Conservation (phyloP, 1,284 basidiomycete genomes). For the Rhodotorula sp. region DNA sequence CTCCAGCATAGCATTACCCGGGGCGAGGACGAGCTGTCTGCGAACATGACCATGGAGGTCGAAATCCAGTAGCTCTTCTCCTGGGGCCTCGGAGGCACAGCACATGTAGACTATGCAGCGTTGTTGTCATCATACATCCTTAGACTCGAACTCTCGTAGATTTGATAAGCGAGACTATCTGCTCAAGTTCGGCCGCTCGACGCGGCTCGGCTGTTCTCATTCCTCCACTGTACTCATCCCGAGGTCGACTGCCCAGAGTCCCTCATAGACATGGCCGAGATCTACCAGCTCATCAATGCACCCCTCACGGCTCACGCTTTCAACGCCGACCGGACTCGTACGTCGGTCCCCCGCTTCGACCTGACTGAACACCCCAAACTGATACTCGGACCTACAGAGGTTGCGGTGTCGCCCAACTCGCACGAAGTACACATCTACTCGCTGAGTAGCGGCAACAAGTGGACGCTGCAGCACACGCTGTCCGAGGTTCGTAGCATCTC, state of each 20-base stretch:
- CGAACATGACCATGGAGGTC: slow-evolving; percentile 39
- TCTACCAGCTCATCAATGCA: slow-evolving; percentile 61
- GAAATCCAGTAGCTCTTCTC: slow-evolving; percentile 33
- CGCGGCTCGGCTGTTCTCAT: background rate
- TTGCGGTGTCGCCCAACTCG: slow-evolving; percentile 87
- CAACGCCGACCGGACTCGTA: slow-evolving; percentile 83
- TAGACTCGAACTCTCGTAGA: too few species aligned
- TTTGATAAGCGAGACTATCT: too few species aligned
- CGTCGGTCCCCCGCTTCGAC: slow-evolving; percentile 44
- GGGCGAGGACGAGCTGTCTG: slow-evolving; percentile 48
- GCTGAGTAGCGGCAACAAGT: slow-evolving; percentile 59
- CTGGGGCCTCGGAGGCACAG: too few species aligned
- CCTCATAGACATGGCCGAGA: slow-evolving; percentile 25
- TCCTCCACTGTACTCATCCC: background rate
- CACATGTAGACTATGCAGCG: too few species aligned
- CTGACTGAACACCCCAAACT: background rate
- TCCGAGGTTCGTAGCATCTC: slow-evolving; percentile 65
- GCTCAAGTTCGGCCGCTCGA: too few species aligned
- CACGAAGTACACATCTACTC: slow-evolving; percentile 84
- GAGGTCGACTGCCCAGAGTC: slow-evolving; percentile 38
- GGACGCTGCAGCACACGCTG: slow-evolving; percentile 76
- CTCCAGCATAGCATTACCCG: slow-evolving; percentile 56
- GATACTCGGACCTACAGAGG: slow-evolving; percentile 57
- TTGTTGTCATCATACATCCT: too few species aligned
- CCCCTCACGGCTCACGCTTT: slow-evolving; percentile 91